A percentile compares a stretch with the other conserved stretches of the same genome.
phyloP scores from a whole-genome alignment of 495 filamentous ascomycete genomes.

The Neurospora tetrasperma region DNA sequence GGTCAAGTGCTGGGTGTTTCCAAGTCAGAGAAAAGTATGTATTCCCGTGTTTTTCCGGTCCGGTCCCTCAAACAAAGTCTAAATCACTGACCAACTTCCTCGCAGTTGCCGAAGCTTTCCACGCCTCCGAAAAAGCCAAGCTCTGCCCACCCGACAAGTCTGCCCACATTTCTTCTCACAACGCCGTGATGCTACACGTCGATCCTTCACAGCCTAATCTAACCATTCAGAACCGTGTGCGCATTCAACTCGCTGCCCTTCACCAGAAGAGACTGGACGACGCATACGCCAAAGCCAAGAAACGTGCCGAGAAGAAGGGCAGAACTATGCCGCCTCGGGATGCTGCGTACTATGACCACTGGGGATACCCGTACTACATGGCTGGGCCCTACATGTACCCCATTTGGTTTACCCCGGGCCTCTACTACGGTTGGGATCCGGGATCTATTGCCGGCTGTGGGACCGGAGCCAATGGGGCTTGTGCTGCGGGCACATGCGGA shows the following conservation, averaged over 20 bases:
- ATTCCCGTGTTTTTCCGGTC: background rate
- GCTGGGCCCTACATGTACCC: slow-evolving; percentile 29
- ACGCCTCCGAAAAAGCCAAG: slow-evolving; percentile 42
- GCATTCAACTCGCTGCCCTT: slow-evolving; percentile 37
- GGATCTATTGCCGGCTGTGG: slow-evolving; percentile 20
- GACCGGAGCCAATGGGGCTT: slow-evolving; percentile 4
- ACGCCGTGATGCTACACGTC: slow-evolving; percentile 30
- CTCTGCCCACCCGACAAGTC: slow-evolving; percentile 45
- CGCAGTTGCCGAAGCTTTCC: slow-evolving; percentile 43
- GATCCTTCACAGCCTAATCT: slow-evolving; percentile 40
- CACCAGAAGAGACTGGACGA: slow-evolving; percentile 44
- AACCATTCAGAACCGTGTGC: slow-evolving; percentile 31
- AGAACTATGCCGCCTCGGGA: slow-evolving; percentile 38
- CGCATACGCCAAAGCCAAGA: slow-evolving; percentile 51
- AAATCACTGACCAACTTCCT: slow-evolving; percentile 20
- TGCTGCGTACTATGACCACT: slow-evolving; percentile 40
- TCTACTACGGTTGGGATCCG: slow-evolving; percentile 30
- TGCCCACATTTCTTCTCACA: slow-evolving; percentile 68
- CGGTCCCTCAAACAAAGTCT: background rate
- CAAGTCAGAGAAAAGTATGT: slow-evolving; percentile 34
- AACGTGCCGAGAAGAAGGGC: slow-evolving; percentile 52
- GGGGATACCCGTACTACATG: slow-evolving; percentile 41
- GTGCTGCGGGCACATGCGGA: slow-evolving; percentile 17
- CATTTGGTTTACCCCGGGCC: slow-evolving; percentile 19
- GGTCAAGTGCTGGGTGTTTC: slow-evolving; percentile 30